Evolutionary conservation across 495 filamentous ascomycete genomes (phyloP), one percentile per base, ranked within the genome.

Genomic region (Penicillium flavigenum): DNA sequence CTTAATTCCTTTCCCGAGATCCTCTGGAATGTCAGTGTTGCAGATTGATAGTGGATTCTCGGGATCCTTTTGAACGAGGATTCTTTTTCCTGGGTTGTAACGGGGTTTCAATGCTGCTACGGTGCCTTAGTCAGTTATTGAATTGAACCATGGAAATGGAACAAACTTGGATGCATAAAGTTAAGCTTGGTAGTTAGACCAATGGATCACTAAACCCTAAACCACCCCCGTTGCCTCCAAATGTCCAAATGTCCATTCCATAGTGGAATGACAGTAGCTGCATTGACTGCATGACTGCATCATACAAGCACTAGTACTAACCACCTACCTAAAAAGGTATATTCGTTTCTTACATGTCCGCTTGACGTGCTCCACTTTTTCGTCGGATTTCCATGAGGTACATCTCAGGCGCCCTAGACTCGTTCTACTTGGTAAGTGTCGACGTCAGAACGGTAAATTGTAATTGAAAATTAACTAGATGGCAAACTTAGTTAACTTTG

Each of bases 301-400:
- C 9, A 10, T 31, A 31, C 8, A 10, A 4, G 11, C 11, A 34
- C 11, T 34, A 34, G 31, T 34, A 34, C 10, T 34, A 34, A 34
- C 10, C 31, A 34, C 31, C 31, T 34, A 34, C 31, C 31, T 34
- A 34, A 34, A 34, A 12, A 14, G 31, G 31, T 14, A 34, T 34
- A 14, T 34, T 34, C 31, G 10, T 34, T 34, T 34, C 31, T 34
- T 14, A 34, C 26, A 12, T 49, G 47, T 50, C 46, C 46, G 39
- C 45, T 63, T 62, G 63, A 66, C 60, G 51, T 36, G 14, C 41
- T 43, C 49, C 51, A 48, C 44, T 58, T 61, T 34, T 34, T 12
- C 5, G 31, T 32, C 48, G 61, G 52, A 56, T 29, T 64, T 24
- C 59, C 49, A 53, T 52, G 59, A 20, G 20, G 20, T 2, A 24